Conservation (phyloP, 352 stramenopile species). For the Phytophthora litchii region DNA sequence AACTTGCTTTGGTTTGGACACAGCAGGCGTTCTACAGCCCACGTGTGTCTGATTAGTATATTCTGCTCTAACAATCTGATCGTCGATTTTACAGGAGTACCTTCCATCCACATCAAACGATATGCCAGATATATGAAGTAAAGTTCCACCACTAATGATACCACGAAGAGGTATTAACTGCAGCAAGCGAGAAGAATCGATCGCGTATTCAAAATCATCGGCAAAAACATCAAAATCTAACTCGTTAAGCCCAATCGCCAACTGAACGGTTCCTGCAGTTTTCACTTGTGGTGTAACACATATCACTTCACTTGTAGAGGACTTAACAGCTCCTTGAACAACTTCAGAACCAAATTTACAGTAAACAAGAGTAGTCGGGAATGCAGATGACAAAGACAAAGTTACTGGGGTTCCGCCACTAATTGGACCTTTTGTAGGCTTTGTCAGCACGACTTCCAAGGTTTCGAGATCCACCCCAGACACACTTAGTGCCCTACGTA, state of each 20-base stretch:
- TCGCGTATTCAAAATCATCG: slow-evolving; percentile 50
- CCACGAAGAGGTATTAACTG: slow-evolving; percentile 49
- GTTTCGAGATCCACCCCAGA: slow-evolving; percentile 21
- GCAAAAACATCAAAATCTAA: slow-evolving; percentile 59
- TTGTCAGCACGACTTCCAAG: slow-evolving; percentile 38
- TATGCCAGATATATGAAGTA: slow-evolving; percentile 50
- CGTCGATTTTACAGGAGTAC: slow-evolving; percentile 67
- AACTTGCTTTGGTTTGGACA: slow-evolving; percentile 34
- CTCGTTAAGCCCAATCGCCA: slow-evolving; percentile 54
- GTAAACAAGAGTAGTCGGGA: slow-evolving; percentile 34
- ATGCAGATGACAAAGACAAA: slow-evolving; percentile 32
- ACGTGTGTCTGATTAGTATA: slow-evolving; percentile 62
- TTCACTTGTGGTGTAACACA: slow-evolving; percentile 32
- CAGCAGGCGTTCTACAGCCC: slow-evolving; percentile 55
- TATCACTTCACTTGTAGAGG: slow-evolving; percentile 20
- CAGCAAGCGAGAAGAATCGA: slow-evolving; percentile 31
- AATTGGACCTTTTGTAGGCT: slow-evolving; percentile 54
- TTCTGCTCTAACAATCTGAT: slow-evolving; percentile 46
- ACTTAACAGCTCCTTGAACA: slow-evolving; percentile 29
- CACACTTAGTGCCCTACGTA: slow-evolving; percentile 2
- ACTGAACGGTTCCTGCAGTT: slow-evolving; percentile 13
- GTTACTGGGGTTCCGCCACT: slow-evolving; percentile 62
- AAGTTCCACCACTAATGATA: slow-evolving; percentile 52
- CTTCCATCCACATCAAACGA: slow-evolving; percentile 29
- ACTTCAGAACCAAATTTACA: slow-evolving; percentile 64